Evolutionary conservation across 129 eudicot genomes (phyloP).

Genomic region (Arctium lappa): DNA sequence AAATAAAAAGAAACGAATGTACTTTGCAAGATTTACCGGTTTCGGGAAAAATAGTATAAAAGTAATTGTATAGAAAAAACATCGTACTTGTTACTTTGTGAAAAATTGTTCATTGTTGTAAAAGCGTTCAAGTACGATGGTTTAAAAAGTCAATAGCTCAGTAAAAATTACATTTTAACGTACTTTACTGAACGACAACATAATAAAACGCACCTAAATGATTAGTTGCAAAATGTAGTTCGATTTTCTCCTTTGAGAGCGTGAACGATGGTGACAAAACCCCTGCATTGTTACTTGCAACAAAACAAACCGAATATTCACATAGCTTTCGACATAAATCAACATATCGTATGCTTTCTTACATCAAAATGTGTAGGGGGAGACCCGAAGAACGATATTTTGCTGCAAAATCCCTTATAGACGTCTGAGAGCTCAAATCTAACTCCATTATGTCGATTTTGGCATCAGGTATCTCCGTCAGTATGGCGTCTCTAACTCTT

Average conservation of each 20-base stretch:
- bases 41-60: not conserved
- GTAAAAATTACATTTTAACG: not conserved
- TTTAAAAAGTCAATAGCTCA: not conserved
- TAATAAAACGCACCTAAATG: slow-evolving; percentile 26
- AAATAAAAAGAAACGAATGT: not conserved
- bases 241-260: slow-evolving; percentile 27
- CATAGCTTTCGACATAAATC: not conserved
- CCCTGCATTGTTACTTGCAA: slow-evolving; percentile 38
- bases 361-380: slow-evolving; percentile 35
- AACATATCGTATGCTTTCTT: slow-evolving; percentile 1
- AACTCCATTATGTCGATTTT: slow-evolving; percentile 39
- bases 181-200: not conserved
- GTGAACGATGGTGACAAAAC: slow-evolving; percentile 19
- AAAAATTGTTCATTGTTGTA: not conserved
- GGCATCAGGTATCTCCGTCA: slow-evolving; percentile 20
- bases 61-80: not conserved
- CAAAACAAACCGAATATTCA: not conserved
- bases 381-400: slow-evolving; percentile 18
- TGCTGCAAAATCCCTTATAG: slow-evolving; percentile 34
- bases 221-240: slow-evolving; percentile 33
- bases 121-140: not conserved
- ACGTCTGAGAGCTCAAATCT: slow-evolving; percentile 30
- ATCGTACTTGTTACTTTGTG: not conserved
- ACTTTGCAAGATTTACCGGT: not conserved
- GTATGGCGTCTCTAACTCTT: slow-evolving; percentile 25